Conservation (phyloP, 495 filamentous ascomycete genomes). For the Penicillium soppii region DNA sequence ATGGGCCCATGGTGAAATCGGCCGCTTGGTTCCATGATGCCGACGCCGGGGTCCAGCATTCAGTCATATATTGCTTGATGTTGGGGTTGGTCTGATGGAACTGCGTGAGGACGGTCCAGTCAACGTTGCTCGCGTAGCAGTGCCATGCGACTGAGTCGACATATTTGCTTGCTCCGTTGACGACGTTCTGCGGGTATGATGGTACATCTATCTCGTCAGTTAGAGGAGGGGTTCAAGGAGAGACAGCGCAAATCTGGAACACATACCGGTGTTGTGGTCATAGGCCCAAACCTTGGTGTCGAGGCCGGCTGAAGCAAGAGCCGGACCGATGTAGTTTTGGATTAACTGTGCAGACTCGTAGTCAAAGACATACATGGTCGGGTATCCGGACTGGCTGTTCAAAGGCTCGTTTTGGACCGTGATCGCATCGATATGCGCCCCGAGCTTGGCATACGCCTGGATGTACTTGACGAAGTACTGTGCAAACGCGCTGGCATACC, state of each 20-base stretch:
- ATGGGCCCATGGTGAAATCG: constrained; percentile 54
- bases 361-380: constrained; percentile 53
- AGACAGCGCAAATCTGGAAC: too few relatives aligned
- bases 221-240: too few relatives aligned
- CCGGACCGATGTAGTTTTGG: constrained; percentile 49
- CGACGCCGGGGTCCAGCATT: constrained; percentile 52
- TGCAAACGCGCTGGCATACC: constrained; percentile 44
- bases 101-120: constrained; percentile 51
- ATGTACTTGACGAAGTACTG: constrained; percentile 60
- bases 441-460: constrained; percentile 44
- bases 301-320: constrained; percentile 39
- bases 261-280: constrained; percentile 55
- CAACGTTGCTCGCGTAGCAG: constrained; percentile 47
- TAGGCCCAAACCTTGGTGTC: constrained; percentile 52
- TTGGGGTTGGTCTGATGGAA: constrained; percentile 47
- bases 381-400: constrained; percentile 51
- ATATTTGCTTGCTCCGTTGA: constrained; percentile 41
- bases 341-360: constrained; percentile 49
- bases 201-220: constrained; percentile 27
- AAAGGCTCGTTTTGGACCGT: constrained; percentile 59
- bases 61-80: constrained; percentile 57
- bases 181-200: constrained; percentile 45
- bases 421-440: constrained; percentile 51
- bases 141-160: constrained; percentile 55
- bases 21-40: constrained; percentile 50